A percentile compares a stretch with the other conserved stretches of the same genome.
phyloP scores from a whole-genome alignment of 176 grass and related monocot species.

The Thinopyrum elongatum region DNA sequence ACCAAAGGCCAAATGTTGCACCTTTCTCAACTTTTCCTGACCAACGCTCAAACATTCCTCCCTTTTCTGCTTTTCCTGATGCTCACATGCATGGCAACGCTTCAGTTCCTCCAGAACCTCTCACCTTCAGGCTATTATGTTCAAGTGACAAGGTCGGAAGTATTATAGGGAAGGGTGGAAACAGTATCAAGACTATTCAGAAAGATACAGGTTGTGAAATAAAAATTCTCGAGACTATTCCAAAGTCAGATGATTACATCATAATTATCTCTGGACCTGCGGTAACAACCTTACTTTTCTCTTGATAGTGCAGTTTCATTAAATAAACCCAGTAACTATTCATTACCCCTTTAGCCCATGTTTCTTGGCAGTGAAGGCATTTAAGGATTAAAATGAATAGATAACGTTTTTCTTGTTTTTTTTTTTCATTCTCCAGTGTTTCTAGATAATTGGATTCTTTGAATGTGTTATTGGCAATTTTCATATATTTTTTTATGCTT shows the following conservation, averaged over 20 bases:
- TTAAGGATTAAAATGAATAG: background rate
- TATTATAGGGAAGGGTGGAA: constrained; percentile 89
- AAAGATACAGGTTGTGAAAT: constrained; percentile 94
- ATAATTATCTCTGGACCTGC: constrained; percentile 76
- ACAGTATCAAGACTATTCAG: constrained; percentile 76
- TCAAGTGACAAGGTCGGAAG: constrained; percentile 79
- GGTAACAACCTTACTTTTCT: constrained; percentile 50
- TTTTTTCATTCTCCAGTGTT: background rate
- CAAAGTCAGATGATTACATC: constrained; percentile 63
- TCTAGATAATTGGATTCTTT: constrained; percentile 10
- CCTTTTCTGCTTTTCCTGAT: constrained; percentile 55
- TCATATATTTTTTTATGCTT: background rate
- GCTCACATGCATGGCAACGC: constrained; percentile 39
- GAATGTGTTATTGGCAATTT: background rate
- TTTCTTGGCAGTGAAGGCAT: background rate
- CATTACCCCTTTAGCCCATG: background rate
- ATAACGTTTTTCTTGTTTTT: background rate
- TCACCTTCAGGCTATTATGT: constrained; percentile 76
- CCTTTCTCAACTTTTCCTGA: constrained; percentile 56
- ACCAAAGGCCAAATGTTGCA: constrained; percentile 42
- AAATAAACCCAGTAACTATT: constrained; percentile 18
- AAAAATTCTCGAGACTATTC: constrained; percentile 76
- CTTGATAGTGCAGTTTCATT: constrained; percentile 16
- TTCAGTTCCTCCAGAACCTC: constrained; percentile 47
- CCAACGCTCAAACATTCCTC: constrained; percentile 41